phyloP scores from a whole-genome alignment of 2,329 filamentous ascomycete species.

The Ambrosiella xylebori region DNA sequence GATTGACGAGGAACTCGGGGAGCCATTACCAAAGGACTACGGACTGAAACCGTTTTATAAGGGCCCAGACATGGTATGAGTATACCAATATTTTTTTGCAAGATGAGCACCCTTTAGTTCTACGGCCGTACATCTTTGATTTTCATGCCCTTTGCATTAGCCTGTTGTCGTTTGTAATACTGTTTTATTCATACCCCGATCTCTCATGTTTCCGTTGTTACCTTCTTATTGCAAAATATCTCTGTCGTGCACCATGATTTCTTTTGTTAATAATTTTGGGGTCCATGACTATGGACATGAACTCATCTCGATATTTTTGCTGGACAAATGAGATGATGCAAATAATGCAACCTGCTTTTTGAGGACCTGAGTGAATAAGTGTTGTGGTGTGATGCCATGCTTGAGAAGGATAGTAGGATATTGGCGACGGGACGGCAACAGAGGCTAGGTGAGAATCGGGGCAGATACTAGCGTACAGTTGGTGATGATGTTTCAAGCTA shows the following conservation, averaged over 20 bases:
- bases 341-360: not conserved
- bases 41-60: conserved; percentile 8
- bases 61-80: not conserved
- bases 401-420: no score
- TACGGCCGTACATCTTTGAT: not conserved
- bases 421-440: no score
- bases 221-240: no score
- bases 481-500: no score
- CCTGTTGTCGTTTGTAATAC: not conserved
- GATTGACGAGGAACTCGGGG: conserved; percentile 17
- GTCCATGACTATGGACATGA: not conserved
- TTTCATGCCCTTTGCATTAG: not conserved
- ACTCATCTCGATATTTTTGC: not conserved
- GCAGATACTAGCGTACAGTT: no score
- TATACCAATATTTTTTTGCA: not conserved
- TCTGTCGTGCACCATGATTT: not conserved
- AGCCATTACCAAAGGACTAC: conserved; percentile 10
- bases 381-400: no score
- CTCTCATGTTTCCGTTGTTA: not conserved
- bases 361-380: not conserved
- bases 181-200: not conserved
- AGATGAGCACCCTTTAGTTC: not conserved
- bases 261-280: not conserved
- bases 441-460: no score
- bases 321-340: not conserved